phyloP scores from a whole-genome alignment of 306 rosid genomes.

The Fragaria vesca region DNA sequence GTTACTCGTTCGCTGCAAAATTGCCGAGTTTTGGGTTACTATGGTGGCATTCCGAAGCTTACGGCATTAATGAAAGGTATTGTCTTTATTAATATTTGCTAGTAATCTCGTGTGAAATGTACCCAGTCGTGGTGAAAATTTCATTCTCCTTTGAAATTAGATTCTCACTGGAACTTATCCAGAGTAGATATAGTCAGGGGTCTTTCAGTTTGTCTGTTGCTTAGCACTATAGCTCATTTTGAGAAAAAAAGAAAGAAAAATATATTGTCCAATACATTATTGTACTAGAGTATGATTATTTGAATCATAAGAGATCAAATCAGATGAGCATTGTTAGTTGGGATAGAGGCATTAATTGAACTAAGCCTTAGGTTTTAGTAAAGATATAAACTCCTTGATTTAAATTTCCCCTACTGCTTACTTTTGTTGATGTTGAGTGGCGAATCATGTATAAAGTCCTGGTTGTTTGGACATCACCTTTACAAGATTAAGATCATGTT shows the following conservation, averaged over 20 bases:
- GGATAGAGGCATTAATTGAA: background rate
- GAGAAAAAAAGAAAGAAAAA: background rate
- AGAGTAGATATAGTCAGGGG: background rate
- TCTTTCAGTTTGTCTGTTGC: background rate
- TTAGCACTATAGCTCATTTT: background rate
- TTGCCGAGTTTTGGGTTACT: constrained; percentile 90
- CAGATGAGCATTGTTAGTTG: background rate
- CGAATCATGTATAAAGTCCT: background rate
- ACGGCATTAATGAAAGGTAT: constrained; percentile 95
- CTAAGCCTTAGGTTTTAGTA: background rate
- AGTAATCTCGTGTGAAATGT: background rate
- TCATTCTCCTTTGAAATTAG: background rate
- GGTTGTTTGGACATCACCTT: background rate
- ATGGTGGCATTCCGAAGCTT: constrained; percentile 85
- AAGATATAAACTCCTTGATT: background rate
- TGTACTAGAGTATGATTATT: background rate
- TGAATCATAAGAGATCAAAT: background rate
- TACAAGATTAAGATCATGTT: background rate
- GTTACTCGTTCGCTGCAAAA: constrained; percentile 75
- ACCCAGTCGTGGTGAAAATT: background rate
- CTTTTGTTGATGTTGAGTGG: background rate
- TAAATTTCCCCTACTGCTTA: background rate
- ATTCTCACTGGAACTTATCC: background rate
- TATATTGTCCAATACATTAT: background rate
- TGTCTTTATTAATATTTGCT: constrained; percentile 9